These are phyloP conservation scores for Fusarium guadeloupense DNA, from an alignment of 2,329 filamentous ascomycete species.

Conservation along the genomic window DNA sequence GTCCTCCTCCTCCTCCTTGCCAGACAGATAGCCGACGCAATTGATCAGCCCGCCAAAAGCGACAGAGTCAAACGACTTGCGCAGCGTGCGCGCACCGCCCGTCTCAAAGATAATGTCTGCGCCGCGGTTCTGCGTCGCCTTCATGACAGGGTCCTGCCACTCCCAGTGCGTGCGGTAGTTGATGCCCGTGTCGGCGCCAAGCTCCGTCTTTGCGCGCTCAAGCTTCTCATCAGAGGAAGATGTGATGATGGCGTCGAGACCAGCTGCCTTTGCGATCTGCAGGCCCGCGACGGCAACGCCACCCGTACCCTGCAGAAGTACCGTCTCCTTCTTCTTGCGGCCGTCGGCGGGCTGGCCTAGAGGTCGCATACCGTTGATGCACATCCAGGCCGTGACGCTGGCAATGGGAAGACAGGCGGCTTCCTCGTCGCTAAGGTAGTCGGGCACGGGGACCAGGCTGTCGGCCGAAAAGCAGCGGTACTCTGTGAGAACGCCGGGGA, in stretches of 20 bases:
- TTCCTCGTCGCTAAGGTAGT: conserved; percentile 67
- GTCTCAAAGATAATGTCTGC: conserved; percentile 66
- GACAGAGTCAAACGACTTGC: conserved; percentile 62
- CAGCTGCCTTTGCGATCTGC: conserved; percentile 63
- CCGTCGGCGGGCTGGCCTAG: conserved; percentile 55
- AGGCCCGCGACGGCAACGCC: conserved; percentile 62
- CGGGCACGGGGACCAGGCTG: conserved; percentile 65
- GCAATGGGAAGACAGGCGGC: conserved; percentile 69
- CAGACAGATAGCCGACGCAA: conserved; percentile 60
- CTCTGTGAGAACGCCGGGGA: conserved; percentile 65
- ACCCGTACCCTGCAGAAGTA: conserved; percentile 65
- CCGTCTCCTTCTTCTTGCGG: conserved; percentile 42
- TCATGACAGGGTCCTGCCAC: conserved; percentile 61
- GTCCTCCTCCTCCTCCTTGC: conserved; percentile 63
- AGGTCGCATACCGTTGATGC: conserved; percentile 68
- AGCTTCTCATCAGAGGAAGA: conserved; percentile 64
- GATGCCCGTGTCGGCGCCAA: conserved; percentile 62
- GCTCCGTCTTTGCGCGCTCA: conserved; percentile 52
- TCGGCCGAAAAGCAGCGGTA: conserved; percentile 67
- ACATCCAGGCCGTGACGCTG: conserved; percentile 71
- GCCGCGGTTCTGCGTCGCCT: conserved; percentile 55
- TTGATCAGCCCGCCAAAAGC: conserved; percentile 65
- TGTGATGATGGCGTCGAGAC: conserved; percentile 61
- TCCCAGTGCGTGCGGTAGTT: conserved; percentile 63
- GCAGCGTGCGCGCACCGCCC: conserved; percentile 61